Percentiles rank a stretch among this genome's conserved stretches.
phyloP scores from a whole-genome alignment of 2,329 filamentous ascomycete genomes.

The Sarocladium oryzae region DNA sequence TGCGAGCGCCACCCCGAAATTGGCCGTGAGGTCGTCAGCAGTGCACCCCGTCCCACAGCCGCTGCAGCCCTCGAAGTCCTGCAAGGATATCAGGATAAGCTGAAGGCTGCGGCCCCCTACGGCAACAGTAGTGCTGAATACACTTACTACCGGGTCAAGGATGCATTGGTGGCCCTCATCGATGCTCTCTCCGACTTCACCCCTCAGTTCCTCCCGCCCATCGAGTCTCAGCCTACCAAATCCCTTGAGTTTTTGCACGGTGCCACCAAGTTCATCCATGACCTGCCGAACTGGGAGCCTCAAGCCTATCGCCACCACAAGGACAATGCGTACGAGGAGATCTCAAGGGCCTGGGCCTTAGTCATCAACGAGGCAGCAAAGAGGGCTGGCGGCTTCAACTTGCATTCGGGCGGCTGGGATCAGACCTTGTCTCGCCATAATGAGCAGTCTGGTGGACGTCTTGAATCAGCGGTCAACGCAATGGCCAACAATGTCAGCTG shows the following conservation, averaged over 20 bases:
- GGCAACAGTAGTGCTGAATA: conserved; percentile 85
- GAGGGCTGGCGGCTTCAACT: conserved; percentile 78
- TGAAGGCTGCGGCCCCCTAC: conserved; percentile 78
- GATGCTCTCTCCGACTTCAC: conserved; percentile 92
- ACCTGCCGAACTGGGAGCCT: conserved; percentile 84
- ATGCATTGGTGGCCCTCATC: conserved; percentile 71
- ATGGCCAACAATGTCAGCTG: conserved; percentile 70
- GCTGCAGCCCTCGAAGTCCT: conserved; percentile 74
- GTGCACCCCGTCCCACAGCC: conserved; percentile 82
- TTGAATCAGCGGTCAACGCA: conserved; percentile 73
- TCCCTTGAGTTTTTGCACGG: conserved; percentile 85
- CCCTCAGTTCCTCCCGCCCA: conserved; percentile 88
- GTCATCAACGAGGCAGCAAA: conserved; percentile 90
- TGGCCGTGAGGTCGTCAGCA: conserved; percentile 72
- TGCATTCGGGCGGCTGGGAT: conserved; percentile 91
- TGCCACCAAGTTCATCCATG: conserved; percentile 84
- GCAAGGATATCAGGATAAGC: conserved; percentile 69
- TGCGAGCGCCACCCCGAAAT: conserved; percentile 86
- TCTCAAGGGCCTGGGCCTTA: conserved; percentile 85
- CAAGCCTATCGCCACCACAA: conserved; percentile 88
- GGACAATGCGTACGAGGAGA: conserved; percentile 92
- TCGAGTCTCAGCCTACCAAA: conserved; percentile 74
- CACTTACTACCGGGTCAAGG: conserved; percentile 86
- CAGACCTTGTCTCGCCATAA: conserved; percentile 83
- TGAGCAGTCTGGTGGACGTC: conserved; percentile 72